Base-by-base conservation (phyloP, 2,329 filamentous ascomycete species). In the Colletotrichum acutatum region DNA sequence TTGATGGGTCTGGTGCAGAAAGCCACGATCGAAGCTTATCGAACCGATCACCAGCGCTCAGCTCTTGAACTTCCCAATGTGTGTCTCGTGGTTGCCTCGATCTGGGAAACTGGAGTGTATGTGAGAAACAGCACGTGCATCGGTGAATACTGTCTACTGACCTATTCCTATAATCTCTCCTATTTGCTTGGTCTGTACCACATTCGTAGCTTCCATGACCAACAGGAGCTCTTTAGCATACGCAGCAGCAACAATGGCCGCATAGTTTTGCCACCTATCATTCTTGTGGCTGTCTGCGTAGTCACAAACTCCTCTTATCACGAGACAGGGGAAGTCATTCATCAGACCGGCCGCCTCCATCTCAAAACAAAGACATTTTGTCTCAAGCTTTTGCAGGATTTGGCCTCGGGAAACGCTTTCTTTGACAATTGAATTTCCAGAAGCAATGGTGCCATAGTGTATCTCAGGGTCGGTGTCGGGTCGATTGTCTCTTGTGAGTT, bases 211-310 rank as follows among this genome's bases (percentile, higher is more conserved):
- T 1, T 65, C 49, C 9, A 65, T 54, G 11, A 28, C 62, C n/a
- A 28, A 1, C 0, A 66, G 3, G 0, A 66, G 28, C 8, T 66
- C 56, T 14, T 34, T 66, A 4, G 81, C 79, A 4, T 75, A 78
- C 7, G 79, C 79, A 0, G 82, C 82, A 0, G 83, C 82, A 0
- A 78, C 78, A 0, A 75, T 74, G 0, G 83, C 81, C 0, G 83
- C 82, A 71, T 82, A 83, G 0, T 49, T 46, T 24, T 84, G 81
- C 83, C 82, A 85, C 9, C 52, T 46, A 7, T 85, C 79, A 22
- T 79, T 79, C 64, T 84, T 85, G 66, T 84, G 82, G 0, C 77
- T 80, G 67, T 85, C 83, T 4, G 82, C 78, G 61, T 85, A 85
- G 63, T 84, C 81, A 22, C 80, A 85, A 0, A 86, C 82, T 0